Percentiles rank a stretch among this genome's conserved stretches.
Evolutionary conservation across 106 monocot species (phyloP).

Genomic region (Alisma plantagoaquatica): DNA sequence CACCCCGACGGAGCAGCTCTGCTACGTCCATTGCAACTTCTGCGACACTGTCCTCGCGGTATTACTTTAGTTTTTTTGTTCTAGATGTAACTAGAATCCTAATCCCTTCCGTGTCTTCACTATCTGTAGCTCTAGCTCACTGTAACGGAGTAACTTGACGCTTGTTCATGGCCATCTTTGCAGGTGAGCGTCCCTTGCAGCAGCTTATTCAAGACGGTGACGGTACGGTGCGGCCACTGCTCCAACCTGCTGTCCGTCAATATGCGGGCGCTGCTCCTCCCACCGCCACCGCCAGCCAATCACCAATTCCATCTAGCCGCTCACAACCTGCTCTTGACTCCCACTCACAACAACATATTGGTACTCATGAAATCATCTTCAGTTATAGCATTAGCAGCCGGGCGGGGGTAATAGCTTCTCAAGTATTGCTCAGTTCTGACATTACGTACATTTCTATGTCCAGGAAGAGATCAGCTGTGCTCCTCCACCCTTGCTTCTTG

Average conservation of each 20-base stretch:
- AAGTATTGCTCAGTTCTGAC: no score
- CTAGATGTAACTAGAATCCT: no score
- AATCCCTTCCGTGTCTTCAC: no score
- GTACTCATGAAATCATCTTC: no score
- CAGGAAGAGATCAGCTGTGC: conserved; percentile 68
- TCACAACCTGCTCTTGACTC: conserved; percentile 37
- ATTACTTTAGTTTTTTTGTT: no score
- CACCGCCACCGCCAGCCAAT: no score
- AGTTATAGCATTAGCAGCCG: no score
- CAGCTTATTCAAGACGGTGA: conserved; percentile 91
- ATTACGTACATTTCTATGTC: no score
- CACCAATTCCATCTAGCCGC: conserved; percentile 60
- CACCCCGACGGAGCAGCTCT: conserved; percentile 78
- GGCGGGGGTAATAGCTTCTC: no score
- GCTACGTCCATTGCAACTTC: conserved; percentile 98
- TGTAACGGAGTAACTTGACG: no score
- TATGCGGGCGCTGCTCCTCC: conserved; percentile 74
- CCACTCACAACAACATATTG: conserved; percentile 33
- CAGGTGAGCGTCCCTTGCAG: conserved; percentile 95
- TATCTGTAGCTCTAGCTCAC: no score
- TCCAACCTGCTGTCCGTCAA: conserved; percentile 87
- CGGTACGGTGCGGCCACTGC: conserved; percentile 94
- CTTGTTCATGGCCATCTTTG: no score
- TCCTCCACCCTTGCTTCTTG: conserved; percentile 42
- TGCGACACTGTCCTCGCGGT: conserved; percentile 96